These are phyloP conservation scores for Besnoitia besnoiti DNA, from an alignment of 169 alveolate genomes.

Conservation along the genomic window DNA sequence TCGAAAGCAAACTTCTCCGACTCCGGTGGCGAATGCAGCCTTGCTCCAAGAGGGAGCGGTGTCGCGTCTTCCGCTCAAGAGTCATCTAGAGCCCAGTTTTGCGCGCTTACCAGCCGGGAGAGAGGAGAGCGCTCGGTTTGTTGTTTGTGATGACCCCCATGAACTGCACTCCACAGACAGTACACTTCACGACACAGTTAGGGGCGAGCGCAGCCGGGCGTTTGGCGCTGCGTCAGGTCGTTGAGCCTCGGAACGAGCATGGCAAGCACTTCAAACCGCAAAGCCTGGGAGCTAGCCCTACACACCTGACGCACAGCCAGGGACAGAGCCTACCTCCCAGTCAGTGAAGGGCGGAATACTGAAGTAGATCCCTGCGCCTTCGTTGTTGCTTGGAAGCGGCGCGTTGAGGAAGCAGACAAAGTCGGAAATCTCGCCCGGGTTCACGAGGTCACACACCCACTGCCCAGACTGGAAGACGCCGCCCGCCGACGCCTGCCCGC, in stretches of 20 bases:
- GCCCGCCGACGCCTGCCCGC: background rate
- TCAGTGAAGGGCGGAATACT: conserved; percentile 39
- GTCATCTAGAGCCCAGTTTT: background rate
- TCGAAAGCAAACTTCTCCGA: background rate
- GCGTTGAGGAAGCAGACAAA: conserved; percentile 37
- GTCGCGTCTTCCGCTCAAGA: background rate
- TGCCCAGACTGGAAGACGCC: background rate
- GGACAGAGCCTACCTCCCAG: conserved; percentile 49
- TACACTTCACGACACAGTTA: no score
- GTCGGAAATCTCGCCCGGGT: conserved; percentile 41
- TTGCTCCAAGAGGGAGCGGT: no score
- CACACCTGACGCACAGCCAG: no score
- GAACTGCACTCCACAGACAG: no score
- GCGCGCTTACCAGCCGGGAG: conserved; percentile 62
- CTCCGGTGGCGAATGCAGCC: no score
- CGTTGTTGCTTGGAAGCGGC: conserved; percentile 15
- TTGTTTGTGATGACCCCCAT: conserved; percentile 53
- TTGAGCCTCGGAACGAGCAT: no score
- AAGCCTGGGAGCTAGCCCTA: no score
- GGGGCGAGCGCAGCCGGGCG: no score
- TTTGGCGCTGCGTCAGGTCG: no score
- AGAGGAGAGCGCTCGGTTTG: conserved; percentile 48
- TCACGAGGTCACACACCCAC: conserved; percentile 32
- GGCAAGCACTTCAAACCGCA: no score
- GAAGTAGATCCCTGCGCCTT: conserved; percentile 57